Evolutionary conservation across 2,329 filamentous ascomycete genomes (phyloP).

Genomic region (Keithomyces neogunnii): DNA sequence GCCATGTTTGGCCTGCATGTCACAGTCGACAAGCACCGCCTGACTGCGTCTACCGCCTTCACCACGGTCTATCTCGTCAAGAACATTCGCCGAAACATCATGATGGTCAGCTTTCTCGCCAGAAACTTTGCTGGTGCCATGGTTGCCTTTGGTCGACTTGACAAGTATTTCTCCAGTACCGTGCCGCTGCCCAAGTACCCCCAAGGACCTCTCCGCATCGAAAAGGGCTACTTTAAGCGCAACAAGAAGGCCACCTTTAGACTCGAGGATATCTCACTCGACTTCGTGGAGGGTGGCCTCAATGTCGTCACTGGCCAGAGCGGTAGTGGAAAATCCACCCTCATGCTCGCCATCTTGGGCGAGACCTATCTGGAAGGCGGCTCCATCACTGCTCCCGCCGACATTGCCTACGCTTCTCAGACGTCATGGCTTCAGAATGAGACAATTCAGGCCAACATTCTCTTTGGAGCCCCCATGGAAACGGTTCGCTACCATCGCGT

Average conservation of each 20-base stretch:
- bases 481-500: constrained; percentile 44
- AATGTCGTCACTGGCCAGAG: constrained; percentile 47
- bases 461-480: constrained; percentile 45
- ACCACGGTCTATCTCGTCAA: constrained; percentile 46
- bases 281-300: constrained; percentile 44
- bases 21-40: constrained; percentile 33
- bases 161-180: constrained; percentile 44
- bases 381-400: constrained; percentile 37
- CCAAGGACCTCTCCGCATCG: constrained; percentile 38
- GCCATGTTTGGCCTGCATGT: constrained; percentile 47
- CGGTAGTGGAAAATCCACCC: constrained; percentile 49
- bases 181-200: constrained; percentile 39
- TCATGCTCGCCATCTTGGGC: constrained; percentile 45
- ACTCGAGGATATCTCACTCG: constrained; percentile 38
- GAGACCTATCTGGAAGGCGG: constrained; percentile 44
- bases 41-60: constrained; percentile 50
- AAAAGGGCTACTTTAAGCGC: constrained; percentile 38
- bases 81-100: constrained; percentile 43
- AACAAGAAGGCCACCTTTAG: constrained; percentile 41
- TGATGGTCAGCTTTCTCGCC: constrained; percentile 36
- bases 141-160: constrained; percentile 41
- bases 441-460: constrained; percentile 44
- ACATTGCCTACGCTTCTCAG: constrained; percentile 50
- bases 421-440: constrained; percentile 50
- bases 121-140: constrained; percentile 25